Evolutionary conservation across 2,329 filamentous ascomycete genomes (phyloP).

Genomic region (Dactylellina haptotyla): DNA sequence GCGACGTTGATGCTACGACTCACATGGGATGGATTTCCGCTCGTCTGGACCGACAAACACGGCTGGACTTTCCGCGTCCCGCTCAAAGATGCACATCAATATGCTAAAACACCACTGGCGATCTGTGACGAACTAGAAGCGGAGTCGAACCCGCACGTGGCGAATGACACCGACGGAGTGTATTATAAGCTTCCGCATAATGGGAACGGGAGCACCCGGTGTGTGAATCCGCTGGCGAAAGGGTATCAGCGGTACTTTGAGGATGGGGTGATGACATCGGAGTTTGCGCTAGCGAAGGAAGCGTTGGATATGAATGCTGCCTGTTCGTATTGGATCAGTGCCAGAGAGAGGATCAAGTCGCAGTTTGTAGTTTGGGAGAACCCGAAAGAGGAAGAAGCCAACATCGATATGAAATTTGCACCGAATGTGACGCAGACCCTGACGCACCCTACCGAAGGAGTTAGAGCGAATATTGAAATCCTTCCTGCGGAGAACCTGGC

Average conservation of each 20-base stretch:
- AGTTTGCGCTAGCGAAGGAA: conserved; percentile 90
- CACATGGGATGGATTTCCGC: conserved; percentile 86
- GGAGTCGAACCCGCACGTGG: conserved; percentile 69
- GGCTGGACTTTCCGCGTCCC: conserved; percentile 92
- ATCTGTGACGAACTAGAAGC: conserved; percentile 82
- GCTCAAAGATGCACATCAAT: conserved; percentile 70
- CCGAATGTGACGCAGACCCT: no score
- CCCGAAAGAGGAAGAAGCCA: conserved; percentile 63
- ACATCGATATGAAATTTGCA: conserved; percentile 54
- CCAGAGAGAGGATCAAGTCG: conserved; percentile 88
- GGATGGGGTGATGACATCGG: conserved; percentile 83
- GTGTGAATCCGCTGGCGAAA: conserved; percentile 88
- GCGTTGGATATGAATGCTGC: conserved; percentile 98
- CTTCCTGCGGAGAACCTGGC: no score
- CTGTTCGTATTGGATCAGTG: conserved; percentile 99
- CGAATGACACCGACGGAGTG: conserved; percentile 71
- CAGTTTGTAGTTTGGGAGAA: conserved; percentile 92
- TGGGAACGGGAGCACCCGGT: conserved; percentile 85
- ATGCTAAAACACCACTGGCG: conserved; percentile 76
- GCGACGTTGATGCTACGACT: conserved; percentile 85
- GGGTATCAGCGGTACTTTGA: conserved; percentile 92
- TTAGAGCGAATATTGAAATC: no score
- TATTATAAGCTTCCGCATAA: conserved; percentile 98
- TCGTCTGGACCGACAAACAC: conserved; percentile 91
- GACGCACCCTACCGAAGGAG: no score